Conservation (phyloP, 441 rosid species). For the Syzygium malaccense region DNA sequence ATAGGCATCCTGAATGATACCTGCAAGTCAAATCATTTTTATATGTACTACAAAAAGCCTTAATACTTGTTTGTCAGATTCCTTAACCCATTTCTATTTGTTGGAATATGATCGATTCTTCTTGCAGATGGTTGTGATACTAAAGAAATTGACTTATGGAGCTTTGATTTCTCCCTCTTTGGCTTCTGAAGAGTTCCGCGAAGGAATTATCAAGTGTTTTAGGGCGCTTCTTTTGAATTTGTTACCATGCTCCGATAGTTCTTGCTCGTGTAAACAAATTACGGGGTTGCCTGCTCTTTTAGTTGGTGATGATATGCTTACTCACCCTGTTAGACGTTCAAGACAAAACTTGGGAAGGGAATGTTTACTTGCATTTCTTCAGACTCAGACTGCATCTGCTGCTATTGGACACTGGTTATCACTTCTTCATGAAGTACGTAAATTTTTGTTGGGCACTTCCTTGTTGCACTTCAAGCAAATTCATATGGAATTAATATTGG, state of each 20-base stretch:
- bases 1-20: neutral
- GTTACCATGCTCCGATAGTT: conserved; percentile 44
- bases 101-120: neutral
- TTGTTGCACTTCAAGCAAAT: neutral
- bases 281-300: conserved; percentile 50
- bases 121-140: conserved; percentile 67
- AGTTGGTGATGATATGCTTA: conserved; percentile 24
- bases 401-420: conserved; percentile 98
- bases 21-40: neutral
- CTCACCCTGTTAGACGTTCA: conserved; percentile 12
- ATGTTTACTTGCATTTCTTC: conserved; percentile 80
- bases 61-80: neutral
- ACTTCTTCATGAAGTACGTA: conserved; percentile 73
- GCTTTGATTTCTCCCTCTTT: conserved; percentile 69
- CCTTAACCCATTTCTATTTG: neutral
- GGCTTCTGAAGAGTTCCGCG: conserved; percentile 92
- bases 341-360: conserved; percentile 32
- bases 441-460: neutral
- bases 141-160: conserved; percentile 70
- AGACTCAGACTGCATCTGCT: conserved; percentile 64
- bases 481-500: conserved; percentile 9
- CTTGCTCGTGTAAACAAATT: conserved; percentile 57
- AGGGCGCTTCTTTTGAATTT: conserved; percentile 54
- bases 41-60: neutral
- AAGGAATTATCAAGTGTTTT: conserved; percentile 81